phyloP scores from a whole-genome alignment of 2,329 filamentous ascomycete species.

The Venturia aucupariae region DNA sequence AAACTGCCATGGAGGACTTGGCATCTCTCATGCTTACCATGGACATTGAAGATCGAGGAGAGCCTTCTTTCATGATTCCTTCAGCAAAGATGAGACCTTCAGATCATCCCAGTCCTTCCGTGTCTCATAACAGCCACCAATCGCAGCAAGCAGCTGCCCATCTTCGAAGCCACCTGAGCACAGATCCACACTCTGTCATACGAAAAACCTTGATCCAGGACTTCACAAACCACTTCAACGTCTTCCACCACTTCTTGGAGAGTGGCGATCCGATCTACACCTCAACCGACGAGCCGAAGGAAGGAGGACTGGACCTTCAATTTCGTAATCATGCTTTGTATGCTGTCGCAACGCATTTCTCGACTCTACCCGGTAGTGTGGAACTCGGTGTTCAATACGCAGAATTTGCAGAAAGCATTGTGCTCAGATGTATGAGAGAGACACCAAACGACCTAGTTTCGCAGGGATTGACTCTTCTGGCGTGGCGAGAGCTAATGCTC shows the following conservation, averaged over 20 bases:
- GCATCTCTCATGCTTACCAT: slow-evolving; percentile 1
- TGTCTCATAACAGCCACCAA: not conserved
- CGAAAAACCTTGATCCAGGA: not conserved
- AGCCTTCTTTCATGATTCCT: slow-evolving; percentile 5
- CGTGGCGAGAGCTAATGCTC: slow-evolving; percentile 1
- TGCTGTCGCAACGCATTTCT: not conserved
- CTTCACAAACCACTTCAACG: not conserved
- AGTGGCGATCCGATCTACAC: not conserved
- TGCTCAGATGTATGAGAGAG: slow-evolving; percentile 2
- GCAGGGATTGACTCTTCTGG: not conserved
- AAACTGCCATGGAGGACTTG: not conserved
- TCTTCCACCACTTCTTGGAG: not conserved
- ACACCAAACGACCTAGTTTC: not conserved
- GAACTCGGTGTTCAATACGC: not conserved
- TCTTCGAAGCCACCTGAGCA: not conserved
- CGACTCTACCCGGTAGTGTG: not conserved
- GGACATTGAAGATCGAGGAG: slow-evolving; percentile 4
- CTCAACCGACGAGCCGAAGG: not conserved
- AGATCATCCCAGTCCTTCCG: not conserved
- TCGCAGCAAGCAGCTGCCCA: not conserved
- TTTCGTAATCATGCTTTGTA: slow-evolving; percentile 6
- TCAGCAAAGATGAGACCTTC: slow-evolving; percentile 2
- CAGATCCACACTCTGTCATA: not conserved
- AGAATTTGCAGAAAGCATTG: slow-evolving; percentile 3
- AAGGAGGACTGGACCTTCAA: not conserved